Percentiles rank a stretch among this genome's conserved stretches.
These are phyloP conservation scores for Vitellaria paradoxa DNA, from an alignment of 179 eudicot species.

Conservation along the genomic window DNA sequence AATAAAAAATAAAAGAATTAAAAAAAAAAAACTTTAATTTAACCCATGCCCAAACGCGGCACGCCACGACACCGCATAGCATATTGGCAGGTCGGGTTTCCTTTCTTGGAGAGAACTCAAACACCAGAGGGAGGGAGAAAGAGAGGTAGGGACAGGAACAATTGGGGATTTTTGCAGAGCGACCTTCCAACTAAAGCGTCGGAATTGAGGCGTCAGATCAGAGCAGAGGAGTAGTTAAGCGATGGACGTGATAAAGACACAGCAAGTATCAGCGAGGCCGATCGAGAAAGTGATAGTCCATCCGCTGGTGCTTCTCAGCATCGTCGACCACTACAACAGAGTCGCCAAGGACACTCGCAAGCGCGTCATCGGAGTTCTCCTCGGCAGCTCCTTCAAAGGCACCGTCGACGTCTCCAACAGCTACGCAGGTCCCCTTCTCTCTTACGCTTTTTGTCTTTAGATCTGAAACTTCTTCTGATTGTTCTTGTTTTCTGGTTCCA, in stretches of 20 bases:
- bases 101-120: background rate
- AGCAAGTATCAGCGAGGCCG: constrained; percentile 63
- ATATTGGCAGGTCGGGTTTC: no score
- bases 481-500: background rate
- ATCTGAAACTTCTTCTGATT: background rate
- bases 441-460: background rate
- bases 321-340: constrained; percentile 86
- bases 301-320: constrained; percentile 76
- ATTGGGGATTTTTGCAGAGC: background rate
- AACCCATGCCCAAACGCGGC: no score
- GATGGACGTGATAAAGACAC: constrained; percentile 88
- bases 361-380: constrained; percentile 84
- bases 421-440: constrained; percentile 55
- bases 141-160: no score
- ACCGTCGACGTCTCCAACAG: constrained; percentile 78
- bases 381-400: constrained; percentile 70
- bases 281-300: constrained; percentile 86
- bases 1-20: no score
- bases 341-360: constrained; percentile 87
- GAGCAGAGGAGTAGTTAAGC: background rate
- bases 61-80: no score
- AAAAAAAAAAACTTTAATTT: no score
- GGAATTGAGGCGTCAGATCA: background rate
- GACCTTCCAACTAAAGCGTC: background rate
- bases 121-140: background rate